These are phyloP conservation scores for Phascolomyces articulosus DNA, from an alignment of 371 early-diverging fungal genomes.

Conservation along the genomic window DNA sequence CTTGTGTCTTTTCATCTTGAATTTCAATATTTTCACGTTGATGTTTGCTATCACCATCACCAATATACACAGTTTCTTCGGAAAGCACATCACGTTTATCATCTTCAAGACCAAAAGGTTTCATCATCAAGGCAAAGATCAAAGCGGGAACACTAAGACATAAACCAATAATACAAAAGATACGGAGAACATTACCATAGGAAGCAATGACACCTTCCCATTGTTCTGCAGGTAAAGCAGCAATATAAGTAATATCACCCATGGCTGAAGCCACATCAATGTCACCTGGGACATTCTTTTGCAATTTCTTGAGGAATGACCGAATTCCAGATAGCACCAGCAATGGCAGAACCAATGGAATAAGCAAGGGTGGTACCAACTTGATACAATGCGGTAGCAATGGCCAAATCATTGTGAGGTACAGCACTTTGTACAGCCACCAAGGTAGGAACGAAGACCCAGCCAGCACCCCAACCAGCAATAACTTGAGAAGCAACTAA, in stretches of 20 bases:
- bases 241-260: slow-evolving; percentile 17
- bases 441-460: slow-evolving; percentile 33
- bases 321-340: slow-evolving; percentile 52
- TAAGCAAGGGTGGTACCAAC: slow-evolving; percentile 38
- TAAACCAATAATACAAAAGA: slow-evolving; percentile 38
- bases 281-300: slow-evolving; percentile 36
- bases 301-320: slow-evolving; percentile 37
- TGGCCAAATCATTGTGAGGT: slow-evolving; percentile 36
- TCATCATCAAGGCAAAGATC: slow-evolving; percentile 16
- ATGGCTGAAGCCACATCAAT: slow-evolving; percentile 22
- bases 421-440: slow-evolving; percentile 31
- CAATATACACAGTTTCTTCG: slow-evolving; percentile 5
- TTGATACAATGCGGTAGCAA: slow-evolving; percentile 44
- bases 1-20: not conserved
- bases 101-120: slow-evolving; percentile 19
- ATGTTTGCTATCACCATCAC: slow-evolving; percentile 2
- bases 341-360: slow-evolving; percentile 46
- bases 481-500: slow-evolving; percentile 47
- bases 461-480: slow-evolving; percentile 49
- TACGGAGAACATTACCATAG: slow-evolving; percentile 31
- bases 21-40: not conserved
- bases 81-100: slow-evolving; percentile 14
- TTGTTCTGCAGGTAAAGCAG: slow-evolving; percentile 22
- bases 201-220: slow-evolving; percentile 17
- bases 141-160: slow-evolving; percentile 24